Evolutionary conservation across 805 yeast genomes (phyloP), one percentile per base, ranked within the genome.

Genomic region (Candida stauntonica): DNA sequence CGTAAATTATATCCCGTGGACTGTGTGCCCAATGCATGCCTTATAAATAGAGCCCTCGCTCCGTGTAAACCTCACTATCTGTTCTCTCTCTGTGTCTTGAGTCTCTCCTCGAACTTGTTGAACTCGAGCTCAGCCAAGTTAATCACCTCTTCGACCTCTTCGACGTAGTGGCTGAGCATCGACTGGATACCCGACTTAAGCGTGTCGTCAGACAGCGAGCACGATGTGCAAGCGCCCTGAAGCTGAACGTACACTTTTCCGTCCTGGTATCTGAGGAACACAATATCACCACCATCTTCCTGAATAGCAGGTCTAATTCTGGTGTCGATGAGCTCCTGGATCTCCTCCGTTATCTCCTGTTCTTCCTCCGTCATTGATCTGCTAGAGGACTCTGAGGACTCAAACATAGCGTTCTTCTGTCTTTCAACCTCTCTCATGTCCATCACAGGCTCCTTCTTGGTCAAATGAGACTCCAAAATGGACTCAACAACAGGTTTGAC

Each of bases 231-330:
- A 7, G 99, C 98, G 34, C 99, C 99, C 52, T 86, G 89, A 32
- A 93, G 68, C 58, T 85, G 87, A 51, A 93, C 75, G 59, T 77
- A 85, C 6, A 94, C 98, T 12, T 83, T 79, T 2, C 99, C 99
- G 1, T 83, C 72, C 42, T 81, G 86, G 57, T 86, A 89, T 5
- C 86, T 93, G 42, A 85, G 74, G 60, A 79, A 94, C 52, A 86
- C 89, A 45, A 93, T 81, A 57, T 93, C 98, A 24, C 99, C 99
- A 46, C 99, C 99, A 55, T 93, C 99, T 55, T 93, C 99, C 65
- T 88, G 95, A 41, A 93, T 88, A 1, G 98, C 96, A 1, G 99
- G 99, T 56, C 96, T 80, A 36, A 93, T 89, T 58, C 97, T 79
- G 2, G 99, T 93, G 44, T 85, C 94, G 40, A 94, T 81, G 40